Evolutionary conservation across 495 filamentous ascomycete species (phyloP), one percentile per base, ranked within the genome.

Genomic region (Daldinia caldariorum): DNA sequence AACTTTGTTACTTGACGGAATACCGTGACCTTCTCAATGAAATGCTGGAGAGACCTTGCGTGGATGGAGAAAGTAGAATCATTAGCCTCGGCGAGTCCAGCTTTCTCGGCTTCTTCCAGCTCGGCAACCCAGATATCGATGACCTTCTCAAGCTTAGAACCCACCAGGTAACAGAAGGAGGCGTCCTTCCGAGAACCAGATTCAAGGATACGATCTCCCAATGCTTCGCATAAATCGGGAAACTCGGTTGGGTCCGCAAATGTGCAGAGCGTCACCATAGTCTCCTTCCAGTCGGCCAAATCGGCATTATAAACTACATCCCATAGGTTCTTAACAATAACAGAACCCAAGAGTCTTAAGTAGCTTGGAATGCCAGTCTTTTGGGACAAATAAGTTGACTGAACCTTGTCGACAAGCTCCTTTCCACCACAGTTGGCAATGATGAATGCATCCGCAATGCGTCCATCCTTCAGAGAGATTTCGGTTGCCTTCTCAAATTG

Each of bases 1-100:
- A 97, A 99, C 71, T 94, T 94, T 58, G 92, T 94, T 47, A 95
- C 94, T 73, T 97, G 86, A 56, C 95, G 91, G 88, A 99, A 98
- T 43, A 99, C 89, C 1, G 94, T 97, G 55, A 99, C 95, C 83
- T 98, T 99, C 82, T 99, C 95, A 65, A 99, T 95, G 77, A 99
- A 92, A 56, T 90, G 88, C 73, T 98, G 96, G 60, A 99, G 81
- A 47, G 91, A 90, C 61, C 88, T 88, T 55, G 94, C 95, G 70
- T 98, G 96, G 54, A 98, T 87, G 6, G 94, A 96, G 82, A 97
- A 99, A 62, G 86, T 89, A 18, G 91, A 92, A 69, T 92, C 91
- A 59, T 88, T 87, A 56, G 83, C 80, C 49, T 89, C 83, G 64
- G 92, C 84, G 68, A 94, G 83, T 37, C 87, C 89, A 26, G 87